Percentiles rank a stretch among this genome's conserved stretches.
Conservation (phyloP, 345 rosid genomes). For the Zanthoxylum bungeanum region DNA sequence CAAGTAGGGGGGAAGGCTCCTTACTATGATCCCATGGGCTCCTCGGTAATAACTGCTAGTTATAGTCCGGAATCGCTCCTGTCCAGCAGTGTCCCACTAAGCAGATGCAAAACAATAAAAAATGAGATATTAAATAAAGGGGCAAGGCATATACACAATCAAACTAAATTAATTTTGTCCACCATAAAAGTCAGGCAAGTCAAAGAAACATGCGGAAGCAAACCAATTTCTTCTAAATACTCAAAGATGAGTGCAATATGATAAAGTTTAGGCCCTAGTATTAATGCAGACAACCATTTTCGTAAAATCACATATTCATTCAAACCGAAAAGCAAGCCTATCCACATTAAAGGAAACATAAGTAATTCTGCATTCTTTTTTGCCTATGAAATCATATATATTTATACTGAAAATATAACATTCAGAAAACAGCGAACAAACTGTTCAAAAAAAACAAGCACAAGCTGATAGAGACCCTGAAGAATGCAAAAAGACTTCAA, state of each 20-base stretch:
- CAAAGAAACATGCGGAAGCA: no score
- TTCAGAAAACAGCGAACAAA: neutral
- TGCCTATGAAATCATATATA: neutral
- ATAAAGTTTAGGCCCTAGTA: neutral
- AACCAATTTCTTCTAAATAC: neutral
- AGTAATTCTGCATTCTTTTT: neutral
- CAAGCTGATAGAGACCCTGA: neutral
- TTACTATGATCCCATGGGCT: conserved; percentile 87
- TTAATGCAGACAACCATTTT: neutral
- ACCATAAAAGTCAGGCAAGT: neutral
- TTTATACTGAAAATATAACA: neutral
- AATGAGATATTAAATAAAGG: neutral
- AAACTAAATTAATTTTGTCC: neutral
- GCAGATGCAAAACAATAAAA: conserved; percentile 13
- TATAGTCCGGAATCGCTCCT: conserved; percentile 88
- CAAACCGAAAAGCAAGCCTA: neutral
- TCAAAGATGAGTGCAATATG: neutral
- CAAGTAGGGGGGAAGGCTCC: conserved; percentile 10
- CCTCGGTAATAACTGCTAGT: conserved; percentile 95
- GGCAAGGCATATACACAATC: neutral
- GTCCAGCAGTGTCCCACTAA: conserved; percentile 95
- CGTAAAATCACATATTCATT: neutral
- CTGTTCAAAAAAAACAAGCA: neutral
- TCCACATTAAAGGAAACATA: neutral
- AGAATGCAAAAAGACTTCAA: no score